These are phyloP conservation scores for Neurospora intermedia DNA, from an alignment of 495 filamentous ascomycete species.

Conservation along the genomic window DNA sequence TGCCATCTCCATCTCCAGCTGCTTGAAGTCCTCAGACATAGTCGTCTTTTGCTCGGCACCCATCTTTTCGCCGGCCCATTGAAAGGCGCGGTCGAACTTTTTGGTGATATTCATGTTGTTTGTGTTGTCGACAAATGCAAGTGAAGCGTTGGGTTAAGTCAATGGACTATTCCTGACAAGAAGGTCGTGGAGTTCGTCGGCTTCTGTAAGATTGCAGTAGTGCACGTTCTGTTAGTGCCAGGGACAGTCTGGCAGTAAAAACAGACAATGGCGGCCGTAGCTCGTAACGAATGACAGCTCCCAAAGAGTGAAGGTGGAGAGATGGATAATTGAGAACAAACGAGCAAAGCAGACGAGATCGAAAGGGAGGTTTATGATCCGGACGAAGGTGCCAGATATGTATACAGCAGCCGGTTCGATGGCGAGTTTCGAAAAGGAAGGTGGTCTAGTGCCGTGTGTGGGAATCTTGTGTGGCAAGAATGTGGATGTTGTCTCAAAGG, in stretches of 20 bases:
- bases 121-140: background rate
- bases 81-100: slow-evolving; percentile 92
- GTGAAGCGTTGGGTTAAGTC: background rate
- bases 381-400: background rate
- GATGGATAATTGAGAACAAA: background rate
- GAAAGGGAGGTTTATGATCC: background rate
- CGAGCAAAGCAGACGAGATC: background rate
- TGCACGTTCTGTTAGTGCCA: background rate
- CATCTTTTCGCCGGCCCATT: slow-evolving; percentile 98
- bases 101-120: slow-evolving; percentile 81
- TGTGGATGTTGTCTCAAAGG: background rate
- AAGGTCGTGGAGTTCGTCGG: background rate
- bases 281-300: background rate
- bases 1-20: slow-evolving; percentile 84
- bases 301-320: background rate
- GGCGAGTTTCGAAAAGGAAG: background rate
- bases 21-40: slow-evolving; percentile 88
- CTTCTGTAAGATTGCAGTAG: background rate
- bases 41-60: slow-evolving; percentile 83
- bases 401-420: background rate
- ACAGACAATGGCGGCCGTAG: background rate
- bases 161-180: background rate
- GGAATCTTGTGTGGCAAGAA: background rate
- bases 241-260: background rate
- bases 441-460: background rate